Conservation (phyloP, 176 grass and related monocot species). For the Oryza punctata region DNA sequence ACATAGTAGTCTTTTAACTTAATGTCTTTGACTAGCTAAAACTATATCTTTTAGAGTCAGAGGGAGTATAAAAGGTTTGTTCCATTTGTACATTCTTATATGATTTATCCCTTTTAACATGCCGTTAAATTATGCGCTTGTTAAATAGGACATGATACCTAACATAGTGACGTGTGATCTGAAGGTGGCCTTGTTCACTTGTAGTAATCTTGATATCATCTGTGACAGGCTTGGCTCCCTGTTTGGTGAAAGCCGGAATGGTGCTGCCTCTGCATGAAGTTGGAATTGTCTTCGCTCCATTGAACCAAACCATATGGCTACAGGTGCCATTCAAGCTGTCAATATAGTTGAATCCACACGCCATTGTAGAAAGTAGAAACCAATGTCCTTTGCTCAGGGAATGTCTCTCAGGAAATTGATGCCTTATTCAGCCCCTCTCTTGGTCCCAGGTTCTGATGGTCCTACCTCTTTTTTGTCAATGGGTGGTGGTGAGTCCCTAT, state of each 20-base stretch:
- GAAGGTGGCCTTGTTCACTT: neutral
- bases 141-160: neutral
- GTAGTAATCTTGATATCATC: neutral
- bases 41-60: too few species aligned
- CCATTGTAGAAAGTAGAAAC: neutral
- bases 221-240: neutral
- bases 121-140: neutral
- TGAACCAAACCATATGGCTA: neutral
- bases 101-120: neutral
- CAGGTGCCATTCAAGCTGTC: neutral
- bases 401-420: slow-evolving; percentile 11
- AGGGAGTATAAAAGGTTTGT: neutral
- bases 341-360: neutral
- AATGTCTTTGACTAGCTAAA: too few species aligned
- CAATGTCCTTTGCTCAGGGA: slow-evolving; percentile 1
- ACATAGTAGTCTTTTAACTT: too few species aligned
- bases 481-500: slow-evolving; percentile 29
- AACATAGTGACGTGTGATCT: neutral
- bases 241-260: neutral
- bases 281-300: neutral
- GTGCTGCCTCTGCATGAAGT: neutral
- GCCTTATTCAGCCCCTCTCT: neutral
- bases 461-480: slow-evolving; percentile 10
- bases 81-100: neutral
- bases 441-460: neutral